Evolutionary conservation across 768 basidiomycete species (phyloP), one percentile per base, ranked within the genome.

Genomic region (Rhodosporidiobolus sp.): DNA sequence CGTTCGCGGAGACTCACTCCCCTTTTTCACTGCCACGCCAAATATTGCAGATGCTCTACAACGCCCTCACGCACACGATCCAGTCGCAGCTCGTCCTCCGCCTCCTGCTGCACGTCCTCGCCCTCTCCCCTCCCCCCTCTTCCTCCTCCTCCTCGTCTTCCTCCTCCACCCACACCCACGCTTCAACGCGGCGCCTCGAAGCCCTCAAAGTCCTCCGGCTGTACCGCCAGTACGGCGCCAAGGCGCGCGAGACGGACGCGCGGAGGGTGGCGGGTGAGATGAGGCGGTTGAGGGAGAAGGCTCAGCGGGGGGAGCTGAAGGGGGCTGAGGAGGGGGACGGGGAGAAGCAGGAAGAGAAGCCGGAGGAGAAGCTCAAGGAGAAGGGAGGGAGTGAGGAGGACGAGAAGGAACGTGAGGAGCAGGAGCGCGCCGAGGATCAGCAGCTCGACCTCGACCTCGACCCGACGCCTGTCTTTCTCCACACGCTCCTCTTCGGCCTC

Each of bases 61-160:
- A 92, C 92, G 90, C 92, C 1, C 94, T 92, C 16, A 88, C 89
- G 30, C 85, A 94, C 30, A 98, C 95, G 0, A 96, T 97, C 84
- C 94, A 96, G 79, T 94, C 91, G 0, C 89, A 89, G 70, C 86
- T 88, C 16, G 83, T 97, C 14, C 86, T 91, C 65, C 88, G 94
- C 1, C 91, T 96, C 80, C 88, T 97, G 84, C 87, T 87, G 38
- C 87, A 89, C 2, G 81, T 94, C 3, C 24, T 74, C 65, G 16
- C 86, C 87, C 68, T 85, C 87, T 20, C 84, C 85, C n/a, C n/a
- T n/a, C n/a, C n/a, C n/a, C 0, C 87, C 87, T 43, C 38, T 86
- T 88, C 16, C 83, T 96, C 12, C 86, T 91, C 65, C 88, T 94
- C 1, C 91, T 96, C 80, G 88, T 96, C 84, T 87, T 87, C 43